Percentiles rank a stretch among this genome's conserved stretches.
These are phyloP conservation scores for Fraxinus velutina DNA, from an alignment of 305 asterid genomes.

Conservation along the genomic window DNA sequence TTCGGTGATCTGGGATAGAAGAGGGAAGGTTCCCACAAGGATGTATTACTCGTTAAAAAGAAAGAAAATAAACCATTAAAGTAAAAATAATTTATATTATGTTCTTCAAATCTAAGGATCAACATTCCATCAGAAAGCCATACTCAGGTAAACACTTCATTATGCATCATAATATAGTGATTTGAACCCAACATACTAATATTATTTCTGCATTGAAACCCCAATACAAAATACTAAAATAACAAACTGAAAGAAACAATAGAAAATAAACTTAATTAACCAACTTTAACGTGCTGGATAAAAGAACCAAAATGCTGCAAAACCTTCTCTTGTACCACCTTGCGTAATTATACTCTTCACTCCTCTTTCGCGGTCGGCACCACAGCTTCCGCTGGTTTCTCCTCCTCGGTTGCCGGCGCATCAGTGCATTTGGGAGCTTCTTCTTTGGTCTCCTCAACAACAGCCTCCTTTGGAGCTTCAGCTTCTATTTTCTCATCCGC, in stretches of 20 bases:
- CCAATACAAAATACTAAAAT: slow-evolving; percentile 11
- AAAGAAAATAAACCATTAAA: background rate
- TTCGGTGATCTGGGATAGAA: background rate
- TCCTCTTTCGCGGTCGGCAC: slow-evolving; percentile 22
- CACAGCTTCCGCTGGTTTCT: slow-evolving; percentile 16
- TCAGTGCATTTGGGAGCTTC: slow-evolving; percentile 2
- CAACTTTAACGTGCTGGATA: slow-evolving; percentile 21
- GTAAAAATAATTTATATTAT: background rate
- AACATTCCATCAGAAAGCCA: slow-evolving; percentile 23
- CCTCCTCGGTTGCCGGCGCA: slow-evolving; percentile 21
- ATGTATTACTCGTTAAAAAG: background rate
- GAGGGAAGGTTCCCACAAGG: background rate
- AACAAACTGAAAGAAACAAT: slow-evolving; percentile 1
- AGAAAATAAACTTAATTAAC: slow-evolving; percentile 12
- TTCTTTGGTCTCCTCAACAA: slow-evolving; percentile 17
- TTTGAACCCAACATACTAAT: slow-evolving; percentile 7
- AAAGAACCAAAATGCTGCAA: slow-evolving; percentile 19
- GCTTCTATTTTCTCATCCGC: slow-evolving; percentile 13
- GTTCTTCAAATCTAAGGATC: slow-evolving; percentile 12
- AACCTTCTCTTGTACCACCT: slow-evolving; percentile 7
- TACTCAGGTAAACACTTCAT: slow-evolving; percentile 11
- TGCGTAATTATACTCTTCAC: background rate
- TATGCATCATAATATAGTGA: slow-evolving; percentile 7
- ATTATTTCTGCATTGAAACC: slow-evolving; percentile 25
- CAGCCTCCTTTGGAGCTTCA: slow-evolving; percentile 6